Conservation (phyloP, 495 filamentous ascomycete genomes). For the Usnea hakonensis region DNA sequence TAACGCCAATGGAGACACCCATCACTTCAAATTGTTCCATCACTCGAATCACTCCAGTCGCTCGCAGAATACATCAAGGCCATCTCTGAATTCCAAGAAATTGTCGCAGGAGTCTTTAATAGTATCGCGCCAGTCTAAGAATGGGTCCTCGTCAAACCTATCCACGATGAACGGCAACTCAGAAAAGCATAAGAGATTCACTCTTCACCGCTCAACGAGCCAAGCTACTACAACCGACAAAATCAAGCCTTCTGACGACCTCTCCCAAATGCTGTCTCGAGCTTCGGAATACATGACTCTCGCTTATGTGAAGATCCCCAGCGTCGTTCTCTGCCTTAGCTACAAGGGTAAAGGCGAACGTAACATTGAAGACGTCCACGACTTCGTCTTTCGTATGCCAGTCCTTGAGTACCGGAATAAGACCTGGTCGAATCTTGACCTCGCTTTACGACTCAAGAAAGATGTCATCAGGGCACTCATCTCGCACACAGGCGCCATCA, state of each 20-base stretch:
- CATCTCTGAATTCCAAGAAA: conserved; percentile 44
- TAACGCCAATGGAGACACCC: conserved; percentile 32
- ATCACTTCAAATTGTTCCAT: conserved; percentile 49
- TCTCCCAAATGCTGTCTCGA: conserved; percentile 96
- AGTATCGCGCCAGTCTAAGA: conserved; percentile 40
- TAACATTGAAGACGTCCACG: conserved; percentile 91
- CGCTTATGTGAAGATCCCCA: conserved; percentile 87
- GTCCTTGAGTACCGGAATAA: conserved; percentile 95
- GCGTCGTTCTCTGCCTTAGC: conserved; percentile 87
- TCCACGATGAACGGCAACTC: conserved; percentile 36
- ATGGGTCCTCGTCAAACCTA: conserved; percentile 43
- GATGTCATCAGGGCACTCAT: conserved; percentile 91
- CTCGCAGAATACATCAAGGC: conserved; percentile 16
- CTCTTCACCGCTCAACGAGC: conserved; percentile 38
- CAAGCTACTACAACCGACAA: conserved; percentile 46
- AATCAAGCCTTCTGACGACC: conserved; percentile 66
- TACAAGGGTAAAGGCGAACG: conserved; percentile 95
- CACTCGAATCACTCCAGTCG: conserved; percentile 19
- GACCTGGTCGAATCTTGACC: conserved; percentile 96
- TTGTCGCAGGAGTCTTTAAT: conserved; percentile 59
- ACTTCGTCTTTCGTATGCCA: conserved; percentile 94
- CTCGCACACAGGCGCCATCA: conserved; percentile 89
- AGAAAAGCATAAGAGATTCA: conserved; percentile 51
- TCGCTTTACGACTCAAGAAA: conserved; percentile 84
- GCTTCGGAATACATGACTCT: conserved; percentile 97